These are phyloP conservation scores for Corymbia maculata DNA, from an alignment of 345 rosid genomes.

Conservation along the genomic window DNA sequence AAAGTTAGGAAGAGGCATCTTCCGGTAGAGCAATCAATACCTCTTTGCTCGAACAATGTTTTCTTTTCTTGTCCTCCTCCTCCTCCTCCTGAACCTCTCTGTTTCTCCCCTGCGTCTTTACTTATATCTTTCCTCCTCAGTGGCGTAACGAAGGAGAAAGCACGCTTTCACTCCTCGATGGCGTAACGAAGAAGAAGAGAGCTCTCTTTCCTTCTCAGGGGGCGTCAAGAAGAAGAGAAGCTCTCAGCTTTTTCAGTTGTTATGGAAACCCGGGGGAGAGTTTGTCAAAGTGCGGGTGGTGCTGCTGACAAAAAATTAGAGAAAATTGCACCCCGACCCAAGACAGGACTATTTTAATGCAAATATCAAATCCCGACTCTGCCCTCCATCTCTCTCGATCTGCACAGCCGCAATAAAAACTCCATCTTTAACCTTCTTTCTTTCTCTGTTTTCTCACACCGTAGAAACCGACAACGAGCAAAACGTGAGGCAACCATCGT, in stretches of 20 bases:
- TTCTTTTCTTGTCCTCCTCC: neutral
- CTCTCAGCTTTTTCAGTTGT: neutral
- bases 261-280: neutral
- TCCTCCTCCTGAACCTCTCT: neutral
- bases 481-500: neutral
- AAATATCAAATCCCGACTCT: neutral
- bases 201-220: too few species aligned
- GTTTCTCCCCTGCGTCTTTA: neutral
- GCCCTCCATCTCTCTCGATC: neutral
- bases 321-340: neutral
- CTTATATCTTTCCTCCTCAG: neutral
- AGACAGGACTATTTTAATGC: fast-evolving
- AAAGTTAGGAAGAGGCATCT: neutral
- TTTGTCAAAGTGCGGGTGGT: neutral
- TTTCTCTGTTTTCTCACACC: neutral
- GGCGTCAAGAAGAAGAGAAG: neutral
- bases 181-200: neutral
- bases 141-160: neutral
- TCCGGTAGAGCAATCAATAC: neutral
- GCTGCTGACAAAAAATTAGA: neutral
- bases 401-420: neutral
- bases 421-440: neutral
- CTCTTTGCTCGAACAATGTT: neutral
- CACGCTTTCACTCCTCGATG: neutral
- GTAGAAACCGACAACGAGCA: neutral